Base-by-base conservation (phyloP, 2,329 filamentous ascomycete genomes). In the Apiospora pterosperma region DNA sequence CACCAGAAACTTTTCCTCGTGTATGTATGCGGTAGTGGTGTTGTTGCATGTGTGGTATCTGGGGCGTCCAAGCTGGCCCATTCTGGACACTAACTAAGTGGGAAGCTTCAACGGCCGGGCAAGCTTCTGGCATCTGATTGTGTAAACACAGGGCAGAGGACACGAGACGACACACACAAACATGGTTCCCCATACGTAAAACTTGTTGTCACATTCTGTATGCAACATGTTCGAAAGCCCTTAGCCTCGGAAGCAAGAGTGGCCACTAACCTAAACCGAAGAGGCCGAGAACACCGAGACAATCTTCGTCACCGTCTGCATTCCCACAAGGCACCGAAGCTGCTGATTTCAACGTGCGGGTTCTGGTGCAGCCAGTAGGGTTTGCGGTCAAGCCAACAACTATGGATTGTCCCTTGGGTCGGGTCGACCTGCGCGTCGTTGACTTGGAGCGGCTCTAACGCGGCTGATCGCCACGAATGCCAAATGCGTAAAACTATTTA, bases 251-350 rank as follows among this genome's bases (percentile, higher is more conserved):
- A 55, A 34, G 48, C 48, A 55, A 55, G n/a, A n/a, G 48, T 55
- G 48, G 48, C 48, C 21, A 55, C 48, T 34, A 55, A 55, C 48
- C 48, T 34, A 55, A 62, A 34, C 23, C 7, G 23, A 16, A 39
- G 58, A 41, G 60, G 60, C 60, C 60, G 60, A 62, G 60, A 48
- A 23, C 39, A 42, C 60, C 60, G 60, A 62, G 60, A 62, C 60
- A 62, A 39, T 28, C 25, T 31, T 44, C 39, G 60, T 44, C 60
- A 62, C 60, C 60, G 48, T 55, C 28, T 12, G 5, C 14, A 48
- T 25, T 12, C 25, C 19, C 25, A 21, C 23, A 23, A n/a, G n/a
- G n/a, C n/a, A n/a, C n/a, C n/a, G n/a, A n/a, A n/a, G n/a, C n/a
- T 34, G 48, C 28, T 28, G 14, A 25, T 61, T 38, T 31, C 36